phyloP scores from a whole-genome alignment of 257 asterid species.

The Capsicum rhomboideum region DNA sequence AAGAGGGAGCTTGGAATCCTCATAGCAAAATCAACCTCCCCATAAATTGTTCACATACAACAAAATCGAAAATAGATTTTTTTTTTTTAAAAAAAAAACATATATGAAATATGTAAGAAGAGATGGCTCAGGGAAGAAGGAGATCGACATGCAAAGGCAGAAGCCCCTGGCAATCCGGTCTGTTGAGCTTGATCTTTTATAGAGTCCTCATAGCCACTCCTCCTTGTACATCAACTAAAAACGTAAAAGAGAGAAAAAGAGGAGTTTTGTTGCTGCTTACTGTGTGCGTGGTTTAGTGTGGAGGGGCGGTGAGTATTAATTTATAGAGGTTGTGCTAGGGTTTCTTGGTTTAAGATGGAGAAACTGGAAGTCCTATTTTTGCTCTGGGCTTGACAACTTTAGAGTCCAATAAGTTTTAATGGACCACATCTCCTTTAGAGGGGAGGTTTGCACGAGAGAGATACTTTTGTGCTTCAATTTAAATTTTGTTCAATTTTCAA shows the following conservation, averaged over 20 bases:
- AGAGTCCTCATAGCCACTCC: conserved; percentile 4
- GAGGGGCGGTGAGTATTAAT: background rate
- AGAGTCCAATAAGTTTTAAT: background rate
- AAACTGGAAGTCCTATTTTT: background rate
- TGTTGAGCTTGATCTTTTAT: conserved; percentile 21
- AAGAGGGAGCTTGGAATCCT: conserved; percentile 9
- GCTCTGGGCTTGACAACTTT: background rate
- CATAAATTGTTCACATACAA: background rate
- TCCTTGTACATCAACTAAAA: background rate
- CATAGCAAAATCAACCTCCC: background rate
- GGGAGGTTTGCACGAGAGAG: too few relatives aligned
- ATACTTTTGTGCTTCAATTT: too few relatives aligned
- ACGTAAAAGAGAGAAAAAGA: background rate
- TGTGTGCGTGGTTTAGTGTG: background rate
- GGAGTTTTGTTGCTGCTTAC: background rate
- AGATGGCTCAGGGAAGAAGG: background rate
- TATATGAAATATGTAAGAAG: background rate
- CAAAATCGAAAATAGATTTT: background rate
- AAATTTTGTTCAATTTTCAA: too few relatives aligned
- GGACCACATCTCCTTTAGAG: background rate
- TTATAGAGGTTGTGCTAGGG: background rate
- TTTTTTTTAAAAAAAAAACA: too few relatives aligned
- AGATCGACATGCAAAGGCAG: conserved; percentile 12
- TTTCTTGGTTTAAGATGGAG: background rate
- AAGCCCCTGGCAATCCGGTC: conserved; percentile 16